Percentiles rank a stretch among this genome's conserved stretches.
Conservation (phyloP, 192 early-diverging fungal genomes). For the Dissophora ornata region DNA sequence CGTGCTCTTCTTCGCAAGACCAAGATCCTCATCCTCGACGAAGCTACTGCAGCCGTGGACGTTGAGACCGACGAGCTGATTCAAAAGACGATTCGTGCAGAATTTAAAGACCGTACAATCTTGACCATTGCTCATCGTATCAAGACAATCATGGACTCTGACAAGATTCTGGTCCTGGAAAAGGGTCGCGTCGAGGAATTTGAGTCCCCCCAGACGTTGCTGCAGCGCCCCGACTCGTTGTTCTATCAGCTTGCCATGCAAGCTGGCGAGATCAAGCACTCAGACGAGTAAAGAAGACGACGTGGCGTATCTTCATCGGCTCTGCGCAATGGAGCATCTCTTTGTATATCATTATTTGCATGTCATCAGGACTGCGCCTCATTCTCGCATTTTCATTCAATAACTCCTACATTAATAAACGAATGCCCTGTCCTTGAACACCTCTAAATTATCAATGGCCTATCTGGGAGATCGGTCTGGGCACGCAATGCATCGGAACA, state of each 20-base stretch:
- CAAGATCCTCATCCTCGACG: slow-evolving; percentile 60
- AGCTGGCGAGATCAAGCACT: slow-evolving; percentile 46
- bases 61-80: slow-evolving; percentile 86
- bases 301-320: no score
- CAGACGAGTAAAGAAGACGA: not conserved
- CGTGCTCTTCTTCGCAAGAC: slow-evolving; percentile 67
- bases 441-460: no score
- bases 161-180: slow-evolving; percentile 82
- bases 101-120: slow-evolving; percentile 82
- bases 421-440: no score
- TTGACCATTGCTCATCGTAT: slow-evolving; percentile 93
- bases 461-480: no score
- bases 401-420: no score
- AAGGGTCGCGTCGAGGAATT: slow-evolving; percentile 67
- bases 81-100: slow-evolving; percentile 84
- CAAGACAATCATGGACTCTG: slow-evolving; percentile 87
- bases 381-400: no score
- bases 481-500: no score
- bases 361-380: no score
- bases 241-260: slow-evolving; percentile 63
- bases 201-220: slow-evolving; percentile 37
- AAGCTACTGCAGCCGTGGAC: slow-evolving; percentile 77
- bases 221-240: slow-evolving; percentile 36
- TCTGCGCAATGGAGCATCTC: no score
- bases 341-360: no score